A percentile compares a stretch with the other conserved stretches of the same genome.
phyloP scores from a whole-genome alignment of 768 basidiomycete species.

The Leccinum aurantiacum region DNA sequence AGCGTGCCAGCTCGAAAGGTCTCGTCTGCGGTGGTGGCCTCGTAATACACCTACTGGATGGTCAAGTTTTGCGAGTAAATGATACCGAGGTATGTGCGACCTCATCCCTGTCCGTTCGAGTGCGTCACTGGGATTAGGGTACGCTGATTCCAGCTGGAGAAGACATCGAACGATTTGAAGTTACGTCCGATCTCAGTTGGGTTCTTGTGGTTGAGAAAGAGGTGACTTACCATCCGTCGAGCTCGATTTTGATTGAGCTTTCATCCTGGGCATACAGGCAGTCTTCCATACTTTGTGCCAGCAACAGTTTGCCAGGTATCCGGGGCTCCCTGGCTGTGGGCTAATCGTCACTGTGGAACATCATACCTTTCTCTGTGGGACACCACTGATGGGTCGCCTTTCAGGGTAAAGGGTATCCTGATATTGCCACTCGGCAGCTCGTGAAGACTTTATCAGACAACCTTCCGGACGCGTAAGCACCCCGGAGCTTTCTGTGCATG shows the following conservation, averaged over 20 bases:
- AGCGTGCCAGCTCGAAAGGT: conserved; percentile 91
- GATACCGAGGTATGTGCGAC: conserved; percentile 54
- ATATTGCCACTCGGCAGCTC: conserved; percentile 85
- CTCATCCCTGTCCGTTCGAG: not conserved
- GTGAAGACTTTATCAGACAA: conserved; percentile 69
- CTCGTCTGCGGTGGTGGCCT: conserved; percentile 73
- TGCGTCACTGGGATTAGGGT: conserved; percentile 45
- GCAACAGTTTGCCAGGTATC: conserved; percentile 49
- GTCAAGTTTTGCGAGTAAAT: conserved; percentile 48
- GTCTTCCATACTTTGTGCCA: conserved; percentile 88
- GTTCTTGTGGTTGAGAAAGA: conserved; percentile 94
- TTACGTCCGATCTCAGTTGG: conserved; percentile 62
- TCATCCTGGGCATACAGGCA: conserved; percentile 51
- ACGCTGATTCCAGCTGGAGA: conserved; percentile 76
- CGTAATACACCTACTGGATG: conserved; percentile 53
- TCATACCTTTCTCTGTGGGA: not conserved
- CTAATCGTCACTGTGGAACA: conserved; percentile 70
- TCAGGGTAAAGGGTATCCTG: conserved; percentile 97
- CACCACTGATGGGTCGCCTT: conserved; percentile 5
- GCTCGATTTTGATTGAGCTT: conserved; percentile 1
- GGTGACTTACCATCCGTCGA: conserved; percentile 38
- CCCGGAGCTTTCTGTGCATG: not conserved
- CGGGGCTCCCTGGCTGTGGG: conserved; percentile 58
- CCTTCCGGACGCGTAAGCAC: conserved; percentile 55
- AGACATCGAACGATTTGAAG: conserved; percentile 61